Percentiles rank a stretch among this genome's conserved stretches.
These are phyloP conservation scores for Apophysomyces ossiformis DNA, from an alignment of 371 early-diverging fungal species.

Conservation along the genomic window DNA sequence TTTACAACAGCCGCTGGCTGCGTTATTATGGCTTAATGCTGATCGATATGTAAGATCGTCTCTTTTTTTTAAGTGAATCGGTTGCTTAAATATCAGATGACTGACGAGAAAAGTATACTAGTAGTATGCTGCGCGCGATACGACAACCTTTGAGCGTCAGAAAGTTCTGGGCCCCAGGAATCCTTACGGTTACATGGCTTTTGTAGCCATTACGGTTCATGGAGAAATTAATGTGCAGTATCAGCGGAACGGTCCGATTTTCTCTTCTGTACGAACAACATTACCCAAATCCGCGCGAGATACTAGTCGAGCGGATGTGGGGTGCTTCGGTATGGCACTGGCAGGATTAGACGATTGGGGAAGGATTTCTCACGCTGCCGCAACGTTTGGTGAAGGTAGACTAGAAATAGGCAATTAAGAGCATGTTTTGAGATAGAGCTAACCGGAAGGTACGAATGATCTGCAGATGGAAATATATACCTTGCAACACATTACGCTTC, in stretches of 20 bases:
- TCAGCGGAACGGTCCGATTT: constrained; percentile 44
- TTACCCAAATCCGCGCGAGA: constrained; percentile 40
- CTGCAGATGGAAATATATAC: constrained; percentile 31
- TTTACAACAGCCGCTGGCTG: constrained; percentile 49
- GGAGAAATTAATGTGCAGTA: constrained; percentile 52
- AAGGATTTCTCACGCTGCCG: constrained; percentile 50
- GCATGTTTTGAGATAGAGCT: too few species aligned
- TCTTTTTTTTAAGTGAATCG: not conserved
- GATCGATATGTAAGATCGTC: constrained; percentile 39
- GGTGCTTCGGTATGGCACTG: constrained; percentile 44
- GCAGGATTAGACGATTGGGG: constrained; percentile 43
- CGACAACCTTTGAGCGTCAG: constrained; percentile 22
- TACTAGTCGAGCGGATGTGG: constrained; percentile 32
- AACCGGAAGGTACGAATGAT: not conserved
- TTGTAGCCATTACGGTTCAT: constrained; percentile 44
- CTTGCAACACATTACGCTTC: constrained; percentile 44
- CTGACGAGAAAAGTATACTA: not conserved
- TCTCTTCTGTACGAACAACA: constrained; percentile 40
- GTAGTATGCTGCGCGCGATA: constrained; percentile 24
- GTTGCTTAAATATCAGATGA: not conserved
- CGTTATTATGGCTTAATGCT: constrained; percentile 47
- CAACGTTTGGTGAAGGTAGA: constrained; percentile 31
- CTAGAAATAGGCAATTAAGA: not conserved
- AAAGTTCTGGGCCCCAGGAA: constrained; percentile 41
- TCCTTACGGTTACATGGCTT: constrained; percentile 46